phyloP scores from a whole-genome alignment of 2,329 filamentous ascomycete species.

The Calonectria pauciramosa region DNA sequence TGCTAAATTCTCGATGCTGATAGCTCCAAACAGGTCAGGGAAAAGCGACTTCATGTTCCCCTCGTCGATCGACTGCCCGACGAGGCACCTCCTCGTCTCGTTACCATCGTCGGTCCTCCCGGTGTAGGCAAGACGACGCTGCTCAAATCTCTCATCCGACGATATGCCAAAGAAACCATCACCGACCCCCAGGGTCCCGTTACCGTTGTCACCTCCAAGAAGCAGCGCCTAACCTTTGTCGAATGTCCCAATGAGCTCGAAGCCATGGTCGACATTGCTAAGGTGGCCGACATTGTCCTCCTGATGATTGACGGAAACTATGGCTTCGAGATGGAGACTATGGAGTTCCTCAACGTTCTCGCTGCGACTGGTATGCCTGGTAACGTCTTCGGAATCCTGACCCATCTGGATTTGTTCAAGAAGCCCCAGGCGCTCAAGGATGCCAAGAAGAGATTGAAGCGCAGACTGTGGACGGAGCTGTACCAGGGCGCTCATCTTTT shows the following conservation, averaged over 20 bases:
- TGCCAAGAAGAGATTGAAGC: conserved; percentile 96
- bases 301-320: conserved; percentile 99
- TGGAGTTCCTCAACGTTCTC: conserved; percentile 97
- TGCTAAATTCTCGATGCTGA: conserved; percentile 38
- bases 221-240: conserved; percentile 92
- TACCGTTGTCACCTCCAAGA: conserved; percentile 96
- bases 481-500: conserved; percentile 98
- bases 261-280: conserved; percentile 96
- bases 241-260: conserved; percentile 98
- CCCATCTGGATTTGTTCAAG: conserved; percentile 94
- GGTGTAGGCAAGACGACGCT: conserved; percentile 97
- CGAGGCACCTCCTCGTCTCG: conserved; percentile 92
- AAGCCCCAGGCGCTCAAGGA: conserved; percentile 93
- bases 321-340: conserved; percentile 99
- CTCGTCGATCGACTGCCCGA: conserved; percentile 96
- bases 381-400: conserved; percentile 97
- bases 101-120: conserved; percentile 93
- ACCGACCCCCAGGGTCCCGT: conserved; percentile 91
- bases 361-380: conserved; percentile 97
- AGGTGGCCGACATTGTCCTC: conserved; percentile 96
- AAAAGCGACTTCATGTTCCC: conserved; percentile 96
- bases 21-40: conserved; percentile 76
- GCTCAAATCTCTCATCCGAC: conserved; percentile 91
- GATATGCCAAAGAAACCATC: conserved; percentile 96
- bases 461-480: conserved; percentile 95